Evolutionary conservation across 495 filamentous ascomycete species (phyloP).

Genomic region (Peziza echinospora): DNA sequence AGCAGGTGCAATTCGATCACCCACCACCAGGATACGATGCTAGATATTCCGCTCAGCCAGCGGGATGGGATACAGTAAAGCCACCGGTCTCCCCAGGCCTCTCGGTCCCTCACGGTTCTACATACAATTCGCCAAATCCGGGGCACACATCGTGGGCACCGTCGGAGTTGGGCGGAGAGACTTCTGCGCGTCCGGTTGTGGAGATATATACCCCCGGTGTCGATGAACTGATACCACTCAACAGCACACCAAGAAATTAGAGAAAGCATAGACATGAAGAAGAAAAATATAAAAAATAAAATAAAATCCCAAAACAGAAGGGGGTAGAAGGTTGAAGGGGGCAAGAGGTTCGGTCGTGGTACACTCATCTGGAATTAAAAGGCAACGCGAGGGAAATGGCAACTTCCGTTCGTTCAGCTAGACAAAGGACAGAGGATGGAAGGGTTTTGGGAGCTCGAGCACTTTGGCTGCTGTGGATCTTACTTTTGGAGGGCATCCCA

Average conservation of each 20-base stretch:
- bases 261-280: neutral
- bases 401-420: too few relatives aligned
- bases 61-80: too few relatives aligned
- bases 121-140: neutral
- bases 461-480: too few relatives aligned
- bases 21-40: slow-evolving; percentile 8
- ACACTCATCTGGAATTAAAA: too few relatives aligned
- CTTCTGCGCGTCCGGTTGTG: neutral
- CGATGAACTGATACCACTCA: slow-evolving; percentile 4
- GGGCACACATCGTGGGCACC: neutral
- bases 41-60: slow-evolving; percentile 11
- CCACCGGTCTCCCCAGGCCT: neutral
- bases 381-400: too few relatives aligned
- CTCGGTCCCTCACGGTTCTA: neutral
- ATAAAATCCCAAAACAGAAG: too few relatives aligned
- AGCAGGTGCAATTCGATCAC: neutral
- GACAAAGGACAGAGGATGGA: too few relatives aligned
- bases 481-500: too few relatives aligned
- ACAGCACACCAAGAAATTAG: neutral
- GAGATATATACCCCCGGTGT: slow-evolving; percentile 17
- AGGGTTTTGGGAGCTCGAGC: too few relatives aligned
- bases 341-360: too few relatives aligned
- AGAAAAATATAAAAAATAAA: too few relatives aligned
- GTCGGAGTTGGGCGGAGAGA: neutral
- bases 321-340: too few relatives aligned